Evolutionary conservation across 495 filamentous ascomycete species (phyloP).

Genomic region (Hypoxylon cercidicola): DNA sequence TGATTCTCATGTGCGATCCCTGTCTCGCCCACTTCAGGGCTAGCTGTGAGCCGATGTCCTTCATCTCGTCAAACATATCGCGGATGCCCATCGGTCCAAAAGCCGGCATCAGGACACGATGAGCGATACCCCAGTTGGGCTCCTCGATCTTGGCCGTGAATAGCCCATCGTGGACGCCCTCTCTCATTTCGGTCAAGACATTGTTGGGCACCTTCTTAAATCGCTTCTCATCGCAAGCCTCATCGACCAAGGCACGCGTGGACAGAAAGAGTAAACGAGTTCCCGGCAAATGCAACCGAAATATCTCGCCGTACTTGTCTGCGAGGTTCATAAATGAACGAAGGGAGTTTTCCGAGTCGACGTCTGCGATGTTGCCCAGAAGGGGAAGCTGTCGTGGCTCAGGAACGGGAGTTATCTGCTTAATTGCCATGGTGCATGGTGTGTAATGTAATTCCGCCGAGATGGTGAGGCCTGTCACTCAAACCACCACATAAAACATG

Average conservation of each 20-base stretch:
- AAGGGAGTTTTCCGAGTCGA: constrained; percentile 42
- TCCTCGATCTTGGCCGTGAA: constrained; percentile 64
- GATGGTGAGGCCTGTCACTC: too few species aligned
- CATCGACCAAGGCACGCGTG: constrained; percentile 65
- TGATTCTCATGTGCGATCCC: constrained; percentile 62
- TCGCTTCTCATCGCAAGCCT: constrained; percentile 67
- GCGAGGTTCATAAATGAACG: constrained; percentile 29
- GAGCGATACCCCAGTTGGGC: constrained; percentile 70
- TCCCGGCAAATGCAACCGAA: constrained; percentile 32
- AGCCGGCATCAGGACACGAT: constrained; percentile 67
- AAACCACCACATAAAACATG: background rate
- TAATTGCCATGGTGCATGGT: constrained; percentile 10
- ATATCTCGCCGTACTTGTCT: constrained; percentile 44
- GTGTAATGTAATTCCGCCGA: constrained; percentile 1
- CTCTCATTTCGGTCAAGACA: constrained; percentile 56
- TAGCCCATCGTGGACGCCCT: constrained; percentile 65
- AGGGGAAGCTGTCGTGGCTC: constrained; percentile 44
- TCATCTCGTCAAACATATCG: constrained; percentile 74
- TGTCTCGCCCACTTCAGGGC: constrained; percentile 73
- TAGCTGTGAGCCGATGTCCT: constrained; percentile 71
- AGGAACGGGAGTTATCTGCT: constrained; percentile 35
- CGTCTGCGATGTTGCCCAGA: constrained; percentile 44
- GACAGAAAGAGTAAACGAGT: constrained; percentile 52
- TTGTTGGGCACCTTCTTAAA: constrained; percentile 32
- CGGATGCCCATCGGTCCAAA: constrained; percentile 71